Conservation (phyloP, 2,329 filamentous ascomycete genomes). For the Neofusicoccum kwambonambiense region DNA sequence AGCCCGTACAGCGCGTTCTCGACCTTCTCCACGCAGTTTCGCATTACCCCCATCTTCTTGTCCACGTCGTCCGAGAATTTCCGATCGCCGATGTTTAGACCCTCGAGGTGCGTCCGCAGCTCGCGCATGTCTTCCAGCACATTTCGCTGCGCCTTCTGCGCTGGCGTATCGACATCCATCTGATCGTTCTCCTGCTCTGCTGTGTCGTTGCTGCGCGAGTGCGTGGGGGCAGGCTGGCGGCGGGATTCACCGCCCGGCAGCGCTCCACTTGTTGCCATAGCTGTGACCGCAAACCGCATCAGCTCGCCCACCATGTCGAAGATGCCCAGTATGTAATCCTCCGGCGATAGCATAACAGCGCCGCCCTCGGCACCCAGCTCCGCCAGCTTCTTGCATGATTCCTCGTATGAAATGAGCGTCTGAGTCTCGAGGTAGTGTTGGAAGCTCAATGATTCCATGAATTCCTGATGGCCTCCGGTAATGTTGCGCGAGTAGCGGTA, state of each 20-base stretch:
- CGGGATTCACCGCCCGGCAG: slow-evolving; percentile 39
- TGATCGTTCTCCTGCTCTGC: slow-evolving; percentile 25
- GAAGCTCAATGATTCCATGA: slow-evolving; percentile 88
- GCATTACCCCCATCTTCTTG: slow-evolving; percentile 84
- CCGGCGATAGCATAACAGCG: slow-evolving; percentile 65
- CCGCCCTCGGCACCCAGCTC: slow-evolving; percentile 38
- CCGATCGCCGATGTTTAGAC: slow-evolving; percentile 59
- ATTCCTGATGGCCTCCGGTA: slow-evolving; percentile 82
- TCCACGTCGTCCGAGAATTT: slow-evolving; percentile 62
- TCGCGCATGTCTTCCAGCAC: slow-evolving; percentile 80
- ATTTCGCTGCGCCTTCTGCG: slow-evolving; percentile 50
- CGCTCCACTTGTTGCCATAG: slow-evolving; percentile 71
- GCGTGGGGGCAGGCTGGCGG: slow-evolving; percentile 38
- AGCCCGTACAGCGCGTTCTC: slow-evolving; percentile 88
- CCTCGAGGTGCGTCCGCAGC: slow-evolving; percentile 74
- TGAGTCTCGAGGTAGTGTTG: slow-evolving; percentile 81
- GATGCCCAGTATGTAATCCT: slow-evolving; percentile 87
- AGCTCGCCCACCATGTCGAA: slow-evolving; percentile 95
- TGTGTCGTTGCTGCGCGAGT: not conserved
- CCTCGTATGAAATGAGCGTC: slow-evolving; percentile 66
- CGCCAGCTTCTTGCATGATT: slow-evolving; percentile 49
- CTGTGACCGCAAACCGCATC: slow-evolving; percentile 93
- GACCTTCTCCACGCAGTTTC: slow-evolving; percentile 87
- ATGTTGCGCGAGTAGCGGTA: slow-evolving; percentile 79
- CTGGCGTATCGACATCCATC: slow-evolving; percentile 37